phyloP scores from a whole-genome alignment of 768 basidiomycete genomes.

The Hebeloma cylindrosporum region DNA sequence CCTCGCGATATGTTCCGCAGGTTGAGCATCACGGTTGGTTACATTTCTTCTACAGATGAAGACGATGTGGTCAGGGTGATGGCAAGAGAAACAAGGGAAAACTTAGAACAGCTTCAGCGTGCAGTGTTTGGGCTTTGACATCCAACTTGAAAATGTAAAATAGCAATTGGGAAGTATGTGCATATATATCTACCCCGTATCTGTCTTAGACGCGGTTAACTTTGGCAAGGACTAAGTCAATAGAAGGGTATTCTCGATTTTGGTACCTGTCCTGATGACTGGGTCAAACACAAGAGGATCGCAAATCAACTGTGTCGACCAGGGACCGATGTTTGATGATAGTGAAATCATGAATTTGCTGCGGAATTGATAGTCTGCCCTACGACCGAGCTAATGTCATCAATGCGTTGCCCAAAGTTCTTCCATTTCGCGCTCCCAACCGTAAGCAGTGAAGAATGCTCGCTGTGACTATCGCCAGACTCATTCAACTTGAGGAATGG shows the following conservation, averaged over 20 bases:
- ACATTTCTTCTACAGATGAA: slow-evolving; percentile 68
- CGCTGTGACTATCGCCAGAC: slow-evolving; percentile 45
- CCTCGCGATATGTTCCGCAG: slow-evolving; percentile 42
- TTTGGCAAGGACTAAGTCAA: slow-evolving; percentile 78
- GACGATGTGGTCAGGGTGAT: slow-evolving; percentile 73
- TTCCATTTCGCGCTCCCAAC: slow-evolving; percentile 70
- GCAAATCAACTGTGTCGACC: slow-evolving; percentile 17
- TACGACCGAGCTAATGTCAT: slow-evolving; percentile 68
- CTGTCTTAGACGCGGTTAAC: slow-evolving; percentile 79
- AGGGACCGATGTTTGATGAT: slow-evolving; percentile 7
- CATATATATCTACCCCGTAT: slow-evolving; percentile 75
- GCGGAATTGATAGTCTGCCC: slow-evolving; percentile 37
- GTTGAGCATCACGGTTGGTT: slow-evolving; percentile 61
- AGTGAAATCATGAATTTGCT: slow-evolving; percentile 13
- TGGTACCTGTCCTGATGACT: slow-evolving; percentile 42
- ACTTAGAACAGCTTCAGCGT: slow-evolving; percentile 48
- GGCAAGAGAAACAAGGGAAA: slow-evolving; percentile 69
- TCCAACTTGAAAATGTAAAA: slow-evolving; percentile 3
- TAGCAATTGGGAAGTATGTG: background rate
- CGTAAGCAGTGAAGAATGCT: slow-evolving; percentile 54
- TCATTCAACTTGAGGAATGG: slow-evolving; percentile 77
- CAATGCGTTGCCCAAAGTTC: slow-evolving; percentile 66
- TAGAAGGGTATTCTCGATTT: slow-evolving; percentile 61
- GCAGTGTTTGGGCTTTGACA: slow-evolving; percentile 41
- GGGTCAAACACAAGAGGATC: slow-evolving; percentile 4